phyloP scores from a whole-genome alignment of 164 flowering plant species.

The Annona squamosa region DNA sequence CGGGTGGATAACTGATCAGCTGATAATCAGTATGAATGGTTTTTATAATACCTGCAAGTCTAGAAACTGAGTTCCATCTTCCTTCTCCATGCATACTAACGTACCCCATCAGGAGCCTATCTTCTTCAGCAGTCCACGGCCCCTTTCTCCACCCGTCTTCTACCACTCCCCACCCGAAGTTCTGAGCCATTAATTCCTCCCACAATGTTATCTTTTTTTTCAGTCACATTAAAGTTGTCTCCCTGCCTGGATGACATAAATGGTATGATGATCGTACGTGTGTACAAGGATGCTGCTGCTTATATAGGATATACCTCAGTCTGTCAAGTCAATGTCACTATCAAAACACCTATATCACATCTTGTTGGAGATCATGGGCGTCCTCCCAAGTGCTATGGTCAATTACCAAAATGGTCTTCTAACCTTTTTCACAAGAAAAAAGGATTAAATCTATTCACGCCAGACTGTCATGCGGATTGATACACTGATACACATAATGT shows the following conservation, averaged over 20 bases:
- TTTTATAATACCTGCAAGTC: conserved; percentile 53
- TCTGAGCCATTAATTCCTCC: conserved; percentile 24
- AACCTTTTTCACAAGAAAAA: background rate
- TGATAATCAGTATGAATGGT: background rate
- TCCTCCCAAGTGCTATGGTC: conserved; percentile 12
- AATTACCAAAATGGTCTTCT: conserved; percentile 13
- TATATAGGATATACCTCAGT: conserved; percentile 8
- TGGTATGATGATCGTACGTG: conserved; percentile 4
- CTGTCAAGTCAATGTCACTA: conserved; percentile 22
- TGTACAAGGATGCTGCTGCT: conserved; percentile 27
- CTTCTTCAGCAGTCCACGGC: conserved; percentile 97
- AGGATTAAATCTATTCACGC: background rate
- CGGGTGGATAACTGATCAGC: background rate
- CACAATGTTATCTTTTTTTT: conserved; percentile 3
- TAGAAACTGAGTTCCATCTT: conserved; percentile 83
- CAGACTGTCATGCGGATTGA: background rate
- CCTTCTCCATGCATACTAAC: conserved; percentile 83
- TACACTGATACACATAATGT: background rate
- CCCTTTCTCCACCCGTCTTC: conserved; percentile 82
- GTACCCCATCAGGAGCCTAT: conserved; percentile 66
- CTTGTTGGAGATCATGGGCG: conserved; percentile 5
- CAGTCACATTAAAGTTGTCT: conserved; percentile 14
- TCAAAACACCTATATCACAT: conserved; percentile 35
- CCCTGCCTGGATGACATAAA: conserved; percentile 32
- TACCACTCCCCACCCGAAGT: conserved; percentile 44